These are phyloP conservation scores for Zopfia rhizophila DNA, from an alignment of 2,329 filamentous ascomycete genomes.

Conservation along the genomic window DNA sequence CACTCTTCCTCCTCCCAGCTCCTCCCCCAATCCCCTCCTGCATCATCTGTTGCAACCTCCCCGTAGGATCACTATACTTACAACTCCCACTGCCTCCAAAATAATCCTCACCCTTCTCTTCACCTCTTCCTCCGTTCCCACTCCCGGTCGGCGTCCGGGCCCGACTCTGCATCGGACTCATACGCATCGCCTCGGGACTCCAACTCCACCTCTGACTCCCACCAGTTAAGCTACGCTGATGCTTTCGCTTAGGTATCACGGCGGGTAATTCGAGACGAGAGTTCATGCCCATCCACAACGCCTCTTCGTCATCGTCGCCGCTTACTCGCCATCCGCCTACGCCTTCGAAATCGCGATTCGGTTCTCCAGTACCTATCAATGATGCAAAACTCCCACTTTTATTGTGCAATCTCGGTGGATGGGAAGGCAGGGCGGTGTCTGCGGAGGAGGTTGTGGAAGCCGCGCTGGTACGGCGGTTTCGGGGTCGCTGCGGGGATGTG, in stretches of 20 bases:
- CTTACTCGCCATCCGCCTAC: constrained; percentile 54
- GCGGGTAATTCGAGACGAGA: constrained; percentile 53
- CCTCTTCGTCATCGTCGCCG: constrained; percentile 54
- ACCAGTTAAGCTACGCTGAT: constrained; percentile 45
- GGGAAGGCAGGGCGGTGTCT: constrained; percentile 27
- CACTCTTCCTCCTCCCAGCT: constrained; percentile 38
- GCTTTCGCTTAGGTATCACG: constrained; percentile 37
- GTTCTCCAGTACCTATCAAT: constrained; percentile 43
- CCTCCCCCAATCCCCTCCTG: too few species aligned
- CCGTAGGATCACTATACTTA: constrained; percentile 34
- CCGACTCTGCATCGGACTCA: constrained; percentile 51
- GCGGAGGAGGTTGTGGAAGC: constrained; percentile 35
- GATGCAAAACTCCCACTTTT: constrained; percentile 49
- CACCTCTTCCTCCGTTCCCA: constrained; percentile 18
- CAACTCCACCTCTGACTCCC: constrained; percentile 41
- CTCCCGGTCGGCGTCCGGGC: constrained; percentile 45
- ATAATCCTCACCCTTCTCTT: constrained; percentile 34
- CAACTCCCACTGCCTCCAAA: constrained; percentile 30
- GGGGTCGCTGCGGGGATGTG: constrained; percentile 36
- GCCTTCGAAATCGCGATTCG: constrained; percentile 55
- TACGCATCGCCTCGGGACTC: constrained; percentile 47
- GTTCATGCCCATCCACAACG: constrained; percentile 57
- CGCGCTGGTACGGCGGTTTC: constrained; percentile 36
- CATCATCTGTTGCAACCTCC: constrained; percentile 23
- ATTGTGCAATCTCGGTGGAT: constrained; percentile 28